Percentiles rank a stretch among this genome's conserved stretches.
Conservation (phyloP, 1,284 basidiomycete genomes). For the Cryptococcus amylolentus region DNA sequence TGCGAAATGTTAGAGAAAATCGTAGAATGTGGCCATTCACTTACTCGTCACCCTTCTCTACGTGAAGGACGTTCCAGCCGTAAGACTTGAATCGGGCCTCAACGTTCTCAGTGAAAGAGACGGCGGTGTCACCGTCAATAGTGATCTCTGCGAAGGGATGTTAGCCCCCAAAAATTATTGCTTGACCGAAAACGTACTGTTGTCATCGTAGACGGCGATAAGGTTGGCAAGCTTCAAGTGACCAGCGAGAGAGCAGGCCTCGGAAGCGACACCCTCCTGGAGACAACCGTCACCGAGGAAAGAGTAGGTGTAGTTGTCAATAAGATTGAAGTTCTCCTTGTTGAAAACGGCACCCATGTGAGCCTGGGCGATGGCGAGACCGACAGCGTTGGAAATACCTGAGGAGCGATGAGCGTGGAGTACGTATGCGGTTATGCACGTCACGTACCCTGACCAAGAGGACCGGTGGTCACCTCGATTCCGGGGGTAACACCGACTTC, state of each 20-base stretch:
- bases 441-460: slow-evolving; percentile 75
- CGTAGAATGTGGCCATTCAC: slow-evolving; percentile 20
- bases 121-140: slow-evolving; percentile 88
- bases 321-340: slow-evolving; percentile 75
- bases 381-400: slow-evolving; percentile 80
- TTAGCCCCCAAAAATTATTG: neutral
- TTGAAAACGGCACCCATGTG: slow-evolving; percentile 87
- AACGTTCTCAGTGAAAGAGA: slow-evolving; percentile 93
- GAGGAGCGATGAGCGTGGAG: slow-evolving; percentile 2
- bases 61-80: slow-evolving; percentile 87
- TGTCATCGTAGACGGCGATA: slow-evolving; percentile 87
- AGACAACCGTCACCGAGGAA: slow-evolving; percentile 93
- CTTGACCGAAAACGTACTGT: slow-evolving; percentile 55
- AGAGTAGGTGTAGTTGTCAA: slow-evolving; percentile 87
- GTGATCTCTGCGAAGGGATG: slow-evolving; percentile 69
- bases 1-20: slow-evolving; percentile 33
- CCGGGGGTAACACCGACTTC: slow-evolving; percentile 85
- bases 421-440: neutral
- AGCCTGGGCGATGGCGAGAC: slow-evolving; percentile 87
- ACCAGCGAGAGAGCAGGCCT: slow-evolving; percentile 84
- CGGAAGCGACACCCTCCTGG: slow-evolving; percentile 89
- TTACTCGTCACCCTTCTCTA: slow-evolving; percentile 76
- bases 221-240: slow-evolving; percentile 91
- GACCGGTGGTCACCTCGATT: slow-evolving; percentile 93
- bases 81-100: slow-evolving; percentile 82